These are phyloP conservation scores for Phlegmacium glaucopus DNA, from an alignment of 768 basidiomycete species.

Conservation along the genomic window DNA sequence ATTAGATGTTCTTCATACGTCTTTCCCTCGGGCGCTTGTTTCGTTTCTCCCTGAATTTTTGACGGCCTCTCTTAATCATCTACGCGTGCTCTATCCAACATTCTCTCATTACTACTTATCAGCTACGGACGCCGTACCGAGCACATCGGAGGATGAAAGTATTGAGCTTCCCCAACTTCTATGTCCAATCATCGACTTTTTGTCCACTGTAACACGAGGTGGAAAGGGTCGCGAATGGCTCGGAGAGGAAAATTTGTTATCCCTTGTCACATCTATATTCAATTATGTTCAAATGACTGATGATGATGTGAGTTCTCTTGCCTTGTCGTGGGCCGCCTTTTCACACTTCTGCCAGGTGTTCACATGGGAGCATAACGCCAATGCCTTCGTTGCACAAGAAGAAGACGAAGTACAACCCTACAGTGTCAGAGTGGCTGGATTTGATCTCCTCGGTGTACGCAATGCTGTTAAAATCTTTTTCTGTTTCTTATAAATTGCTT, in stretches of 20 bases:
- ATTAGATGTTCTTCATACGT: conserved; percentile 72
- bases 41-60: conserved; percentile 63
- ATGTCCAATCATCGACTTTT: conserved; percentile 78
- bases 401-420: conserved; percentile 86
- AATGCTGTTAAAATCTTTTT: neutral
- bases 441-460: conserved; percentile 76
- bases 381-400: conserved; percentile 92
- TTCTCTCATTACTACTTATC: conserved; percentile 64
- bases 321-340: neutral
- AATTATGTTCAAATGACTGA: conserved; percentile 83
- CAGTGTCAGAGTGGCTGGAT: conserved; percentile 78
- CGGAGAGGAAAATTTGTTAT: conserved; percentile 42
- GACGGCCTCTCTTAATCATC: conserved; percentile 52
- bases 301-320: conserved; percentile 64
- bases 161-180: conserved; percentile 77
- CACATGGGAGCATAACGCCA: conserved; percentile 85
- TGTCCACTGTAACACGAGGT: conserved; percentile 61
- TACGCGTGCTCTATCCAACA: conserved; percentile 53
- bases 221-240: conserved; percentile 69
- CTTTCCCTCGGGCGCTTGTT: conserved; percentile 74
- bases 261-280: conserved; percentile 55
- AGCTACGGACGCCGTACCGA: conserved; percentile 51
- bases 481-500: neutral
- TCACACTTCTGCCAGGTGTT: conserved; percentile 60
- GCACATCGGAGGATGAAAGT: conserved; percentile 70